Conservation (phyloP, 2,329 filamentous ascomycete species). For the Aspergillus proliferans region DNA sequence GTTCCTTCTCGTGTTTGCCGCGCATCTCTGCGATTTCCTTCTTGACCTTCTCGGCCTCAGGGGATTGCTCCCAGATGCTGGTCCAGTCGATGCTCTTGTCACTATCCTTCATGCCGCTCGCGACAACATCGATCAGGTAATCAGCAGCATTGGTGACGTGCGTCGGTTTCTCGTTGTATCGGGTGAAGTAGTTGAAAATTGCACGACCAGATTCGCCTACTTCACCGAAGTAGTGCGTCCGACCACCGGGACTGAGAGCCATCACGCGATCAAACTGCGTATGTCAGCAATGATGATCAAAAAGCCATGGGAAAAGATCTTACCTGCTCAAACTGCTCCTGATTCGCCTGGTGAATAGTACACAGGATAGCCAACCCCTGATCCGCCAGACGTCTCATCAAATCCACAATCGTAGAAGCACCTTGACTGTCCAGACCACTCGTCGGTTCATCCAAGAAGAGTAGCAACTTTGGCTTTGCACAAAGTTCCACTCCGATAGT, state of each 20-base stretch:
- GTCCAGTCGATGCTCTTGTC: constrained; percentile 58
- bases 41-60: constrained; percentile 51
- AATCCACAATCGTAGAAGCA: constrained; percentile 57
- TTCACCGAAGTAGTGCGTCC: constrained; percentile 62
- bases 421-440: constrained; percentile 59
- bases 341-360: constrained; percentile 63
- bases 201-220: constrained; percentile 57
- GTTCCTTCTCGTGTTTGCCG: constrained; percentile 40
- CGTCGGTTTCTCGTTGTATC: constrained; percentile 55
- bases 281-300: constrained; percentile 5
- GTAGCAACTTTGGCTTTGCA: constrained; percentile 56
- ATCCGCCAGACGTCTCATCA: constrained; percentile 56
- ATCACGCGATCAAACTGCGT: constrained; percentile 63
- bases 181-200: constrained; percentile 59
- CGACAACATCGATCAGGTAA: constrained; percentile 56
- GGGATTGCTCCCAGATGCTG: constrained; percentile 59
- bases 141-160: constrained; percentile 56
- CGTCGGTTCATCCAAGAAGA: constrained; percentile 65
- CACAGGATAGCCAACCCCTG: constrained; percentile 62
- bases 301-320: not conserved
- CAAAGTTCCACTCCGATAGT: constrained; percentile 66
- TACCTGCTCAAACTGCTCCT: constrained; percentile 49
- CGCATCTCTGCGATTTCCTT: constrained; percentile 58
- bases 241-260: constrained; percentile 58
- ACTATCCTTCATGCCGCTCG: constrained; percentile 45